Evolutionary conservation across 1,284 basidiomycete species (phyloP), one percentile per base, ranked within the genome.

Genomic region (Cutaneotrichosporon sp.): DNA sequence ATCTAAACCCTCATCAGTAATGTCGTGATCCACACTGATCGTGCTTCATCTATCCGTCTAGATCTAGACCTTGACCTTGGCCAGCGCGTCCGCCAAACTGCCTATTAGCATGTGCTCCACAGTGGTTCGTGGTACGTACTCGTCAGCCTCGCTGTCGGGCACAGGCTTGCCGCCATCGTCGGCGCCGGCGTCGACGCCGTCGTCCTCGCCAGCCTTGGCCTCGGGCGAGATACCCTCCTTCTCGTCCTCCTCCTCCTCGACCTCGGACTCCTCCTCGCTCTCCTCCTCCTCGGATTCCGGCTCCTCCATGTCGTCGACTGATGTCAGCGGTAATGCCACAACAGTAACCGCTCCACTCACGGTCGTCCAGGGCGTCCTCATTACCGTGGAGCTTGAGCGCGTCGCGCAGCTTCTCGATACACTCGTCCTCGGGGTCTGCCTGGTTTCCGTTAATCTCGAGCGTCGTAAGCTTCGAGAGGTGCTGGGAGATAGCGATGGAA

Each of bases 401-500:
- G 55, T 81, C 77, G 47, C 77, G 78, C 37, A 94, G 72, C 51
- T 81, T 79, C 54, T 82, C 81, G 33, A 91, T 76, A 65, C 82
- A 79, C 59, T 86, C 87, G 55, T 88, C 87, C 50, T 91, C 88
- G 43, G 88, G 85, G 35, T 88, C 86, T 32, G 82, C 81, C 37
- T 90, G 85, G 68, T 97, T 96, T 75, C 88, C 89, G 68, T 92
- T 90, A 54, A 96, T 66, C 72, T 94, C 91, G 52, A 96, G 73
- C 48, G 73, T 77, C 67, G 77, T 84, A 53, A 94, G 72, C 44
- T 74, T 74, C 49, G 74, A 75, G 52, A 87, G 77, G 55, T 83
- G 81, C 47, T 79, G 76, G 3, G 79, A 76, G 55, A 96, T 82
- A 3, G 82, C 84, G 33, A 80, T 74, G 1, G 85, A 82, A 32